These are phyloP conservation scores for Marchantia polymorpha DNA, from an alignment of 225 moss, liverwort and hornwort species.

Conservation along the genomic window DNA sequence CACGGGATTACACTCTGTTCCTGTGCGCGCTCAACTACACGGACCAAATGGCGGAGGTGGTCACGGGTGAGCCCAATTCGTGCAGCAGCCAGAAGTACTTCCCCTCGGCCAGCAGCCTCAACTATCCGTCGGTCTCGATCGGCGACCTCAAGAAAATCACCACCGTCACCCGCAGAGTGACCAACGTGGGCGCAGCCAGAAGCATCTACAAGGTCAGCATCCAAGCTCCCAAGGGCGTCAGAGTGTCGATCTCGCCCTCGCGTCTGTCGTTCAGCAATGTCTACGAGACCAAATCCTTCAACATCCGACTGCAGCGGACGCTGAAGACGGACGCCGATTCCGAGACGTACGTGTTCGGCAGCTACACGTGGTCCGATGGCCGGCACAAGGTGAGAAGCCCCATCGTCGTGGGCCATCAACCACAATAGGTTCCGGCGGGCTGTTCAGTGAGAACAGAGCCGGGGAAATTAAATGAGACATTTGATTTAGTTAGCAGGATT, in stretches of 20 bases:
- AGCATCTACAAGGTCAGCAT: not conserved
- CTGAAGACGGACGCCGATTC: not conserved
- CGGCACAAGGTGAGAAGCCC: slow-evolving; percentile 21
- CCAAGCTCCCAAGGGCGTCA: not conserved
- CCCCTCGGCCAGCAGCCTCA: not conserved
- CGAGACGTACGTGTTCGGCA: slow-evolving; percentile 21
- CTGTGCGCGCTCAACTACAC: slow-evolving; percentile 10
- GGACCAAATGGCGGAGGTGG: not conserved
- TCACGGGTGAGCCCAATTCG: slow-evolving; percentile 5
- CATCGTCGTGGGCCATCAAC: slow-evolving; percentile 1
- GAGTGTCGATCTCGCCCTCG: not conserved
- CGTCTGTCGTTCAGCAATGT: not conserved
- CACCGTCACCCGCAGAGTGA: slow-evolving; percentile 2
- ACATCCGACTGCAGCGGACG: not conserved
- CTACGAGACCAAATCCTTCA: slow-evolving; percentile 2
- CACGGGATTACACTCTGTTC: slow-evolving; percentile 11
- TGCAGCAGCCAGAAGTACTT: slow-evolving; percentile 2
- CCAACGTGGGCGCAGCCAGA: not conserved
- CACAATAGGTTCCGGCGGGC: not conserved
- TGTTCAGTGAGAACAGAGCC: too few species aligned
- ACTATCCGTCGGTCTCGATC: slow-evolving; percentile 13
- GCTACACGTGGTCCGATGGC: slow-evolving; percentile 23
- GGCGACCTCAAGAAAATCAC: not conserved
- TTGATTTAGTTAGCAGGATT: too few species aligned
- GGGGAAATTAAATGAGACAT: too few species aligned